Conservation (phyloP, 1,284 basidiomycete species). For the Tilletia walkeri region DNA sequence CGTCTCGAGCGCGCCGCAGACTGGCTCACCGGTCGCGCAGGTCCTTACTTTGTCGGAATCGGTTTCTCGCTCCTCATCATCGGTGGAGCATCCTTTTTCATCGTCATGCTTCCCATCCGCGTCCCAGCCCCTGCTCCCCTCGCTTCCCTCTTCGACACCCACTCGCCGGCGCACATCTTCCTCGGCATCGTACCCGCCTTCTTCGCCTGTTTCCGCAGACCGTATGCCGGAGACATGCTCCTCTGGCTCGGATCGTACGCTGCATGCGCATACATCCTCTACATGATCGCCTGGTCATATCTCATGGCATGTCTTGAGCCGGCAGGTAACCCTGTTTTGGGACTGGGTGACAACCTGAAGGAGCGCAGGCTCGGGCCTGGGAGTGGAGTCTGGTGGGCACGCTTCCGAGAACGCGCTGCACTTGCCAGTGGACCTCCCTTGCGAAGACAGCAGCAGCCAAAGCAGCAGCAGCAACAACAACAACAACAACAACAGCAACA, state of each 20-base stretch:
- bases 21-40: conserved; percentile 79
- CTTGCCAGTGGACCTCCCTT: conserved; percentile 18
- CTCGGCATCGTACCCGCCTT: conserved; percentile 37
- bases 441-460: neutral
- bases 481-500: neutral
- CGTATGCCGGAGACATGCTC: conserved; percentile 29
- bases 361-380: conserved; percentile 46
- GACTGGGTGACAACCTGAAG: conserved; percentile 31
- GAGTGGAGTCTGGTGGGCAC: conserved; percentile 47
- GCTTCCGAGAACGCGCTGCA: conserved; percentile 32
- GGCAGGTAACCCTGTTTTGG: conserved; percentile 37
- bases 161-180: conserved; percentile 40
- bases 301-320: conserved; percentile 74
- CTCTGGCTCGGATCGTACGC: conserved; percentile 29
- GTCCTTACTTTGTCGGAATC: conserved; percentile 74
- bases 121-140: conserved; percentile 38
- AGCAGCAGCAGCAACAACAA: neutral
- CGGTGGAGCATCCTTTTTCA: conserved; percentile 72
- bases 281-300: conserved; percentile 79
- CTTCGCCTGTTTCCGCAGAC: conserved; percentile 22
- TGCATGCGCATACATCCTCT: conserved; percentile 68
- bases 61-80: conserved; percentile 70
- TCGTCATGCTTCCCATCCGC: conserved; percentile 40
- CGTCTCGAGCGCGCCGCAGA: conserved; percentile 74
- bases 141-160: conserved; percentile 32